Evolutionary conservation across 306 rosid genomes (phyloP), one percentile per base, ranked within the genome.

Genomic region (Carpinus viminea): DNA sequence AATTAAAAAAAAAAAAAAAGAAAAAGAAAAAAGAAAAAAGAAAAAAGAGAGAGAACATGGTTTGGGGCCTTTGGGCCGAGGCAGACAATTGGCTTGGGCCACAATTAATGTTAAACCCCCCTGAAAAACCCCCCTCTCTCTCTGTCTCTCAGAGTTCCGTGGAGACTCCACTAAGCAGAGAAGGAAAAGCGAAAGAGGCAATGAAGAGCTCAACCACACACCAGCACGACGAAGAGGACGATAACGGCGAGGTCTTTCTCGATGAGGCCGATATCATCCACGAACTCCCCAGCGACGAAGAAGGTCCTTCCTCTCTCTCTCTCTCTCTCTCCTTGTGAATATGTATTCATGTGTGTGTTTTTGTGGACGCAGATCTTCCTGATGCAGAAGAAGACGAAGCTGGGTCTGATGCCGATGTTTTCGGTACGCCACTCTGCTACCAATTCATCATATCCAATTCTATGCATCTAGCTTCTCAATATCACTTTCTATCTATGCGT

Each of bases 351-450:
- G 6, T 70, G 10, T 47, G 24, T 56, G 54, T n/a, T 75, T 15
- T 50, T 66, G 73, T 68, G 74, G 45, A 51, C 43, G 77, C 82
- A 88, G 91, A 85, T 75, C 91, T 88, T 78, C 91, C 87, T 61
- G 89, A 88, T 73, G 89, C 73, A 0, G 87, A 68, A 12, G 91
- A 88, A 15, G 83, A 72, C 11, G 83, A 72, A 61, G 85, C 24
- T 1, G 79, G 34, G 48, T 80, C 83, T 53, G 88, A 81, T 47
- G 68, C 34, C 56, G 86, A 88, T 78, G 3, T 69, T 78, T n/a
- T 46, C 15, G 91, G 91, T 88, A 85, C 38, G 74, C 45, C 12
- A 26, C 48, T 38, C 60, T 7, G 65, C 54, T 70, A 9, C 53
- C 70, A 43, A 16, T 71, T 1, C 72, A 51, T 45, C 3, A 3